phyloP scores from a whole-genome alignment of 805 yeast species.

The Candida piceae region DNA sequence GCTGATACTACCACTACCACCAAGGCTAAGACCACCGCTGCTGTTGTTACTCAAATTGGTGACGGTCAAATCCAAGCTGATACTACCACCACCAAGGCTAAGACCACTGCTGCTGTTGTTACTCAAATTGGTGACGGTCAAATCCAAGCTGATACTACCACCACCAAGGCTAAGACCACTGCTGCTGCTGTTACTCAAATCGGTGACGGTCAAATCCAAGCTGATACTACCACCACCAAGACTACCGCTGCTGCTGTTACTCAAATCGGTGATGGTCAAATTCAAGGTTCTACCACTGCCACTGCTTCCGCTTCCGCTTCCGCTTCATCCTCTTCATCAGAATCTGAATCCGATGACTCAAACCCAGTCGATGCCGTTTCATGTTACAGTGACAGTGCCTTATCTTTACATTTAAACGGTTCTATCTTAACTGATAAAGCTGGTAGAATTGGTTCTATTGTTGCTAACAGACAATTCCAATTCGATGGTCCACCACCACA shows the following conservation, averaged over 20 bases:
- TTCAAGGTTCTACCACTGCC: conserved; percentile 32
- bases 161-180: conserved; percentile 13
- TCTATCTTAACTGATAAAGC: conserved; percentile 40
- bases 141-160: conserved; percentile 19
- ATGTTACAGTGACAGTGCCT: conserved; percentile 34
- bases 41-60: conserved; percentile 32
- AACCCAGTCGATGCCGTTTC: conserved; percentile 24
- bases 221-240: conserved; percentile 35
- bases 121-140: conserved; percentile 27
- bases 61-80: conserved; percentile 34
- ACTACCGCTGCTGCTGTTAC: conserved; percentile 32
- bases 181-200: conserved; percentile 30
- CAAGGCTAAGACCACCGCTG: conserved; percentile 29
- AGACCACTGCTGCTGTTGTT: conserved; percentile 18
- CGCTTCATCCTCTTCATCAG: conserved; percentile 31
- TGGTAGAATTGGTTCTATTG: conserved; percentile 56
- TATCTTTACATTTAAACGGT: conserved; percentile 38
- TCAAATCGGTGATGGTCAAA: conserved; percentile 35
- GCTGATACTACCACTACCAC: conserved; percentile 33
- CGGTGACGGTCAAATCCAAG: conserved; percentile 54
- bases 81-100: conserved; percentile 37
- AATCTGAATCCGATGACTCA: conserved; percentile 12
- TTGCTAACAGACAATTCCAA: conserved; percentile 61
- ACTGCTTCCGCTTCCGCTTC: conserved; percentile 34
- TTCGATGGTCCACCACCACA: conserved; percentile 65